Evolutionary conservation across 495 filamentous ascomycete genomes (phyloP).

Genomic region (Aspergillus avenaceus): DNA sequence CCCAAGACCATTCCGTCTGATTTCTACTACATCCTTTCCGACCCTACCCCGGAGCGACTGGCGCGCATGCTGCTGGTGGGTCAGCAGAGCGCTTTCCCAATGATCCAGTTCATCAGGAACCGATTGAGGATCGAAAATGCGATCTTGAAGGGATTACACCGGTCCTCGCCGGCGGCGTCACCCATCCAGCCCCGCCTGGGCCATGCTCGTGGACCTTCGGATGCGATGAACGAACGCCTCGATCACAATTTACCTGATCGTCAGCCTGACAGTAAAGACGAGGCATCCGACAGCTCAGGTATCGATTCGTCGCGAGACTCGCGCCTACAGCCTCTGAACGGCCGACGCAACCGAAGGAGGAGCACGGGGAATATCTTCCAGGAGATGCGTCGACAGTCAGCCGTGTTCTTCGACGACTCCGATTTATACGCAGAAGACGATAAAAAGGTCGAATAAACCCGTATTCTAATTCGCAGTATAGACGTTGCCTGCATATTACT

Average conservation of each 20-base stretch:
- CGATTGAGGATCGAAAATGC: conserved; percentile 75
- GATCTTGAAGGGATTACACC: conserved; percentile 69
- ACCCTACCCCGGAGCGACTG: conserved; percentile 70
- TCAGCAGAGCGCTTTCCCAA: conserved; percentile 81
- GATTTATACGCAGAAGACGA: conserved; percentile 26
- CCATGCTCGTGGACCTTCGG: conserved; percentile 16
- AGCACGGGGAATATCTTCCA: conserved; percentile 47
- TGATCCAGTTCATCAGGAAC: conserved; percentile 85
- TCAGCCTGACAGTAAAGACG: conserved; percentile 18
- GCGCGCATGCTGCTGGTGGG: conserved; percentile 85
- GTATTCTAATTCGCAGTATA: neutral
- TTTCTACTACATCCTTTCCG: conserved; percentile 80
- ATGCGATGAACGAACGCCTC: conserved; percentile 24
- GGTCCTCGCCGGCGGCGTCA: conserved; percentile 37
- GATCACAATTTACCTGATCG: conserved; percentile 32
- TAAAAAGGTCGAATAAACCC: neutral
- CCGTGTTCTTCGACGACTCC: conserved; percentile 59
- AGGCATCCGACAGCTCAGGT: conserved; percentile 17
- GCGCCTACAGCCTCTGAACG: conserved; percentile 20
- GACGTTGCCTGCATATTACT: no score
- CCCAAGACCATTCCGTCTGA: conserved; percentile 71
- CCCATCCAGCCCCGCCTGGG: conserved; percentile 22
- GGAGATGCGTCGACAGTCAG: conserved; percentile 56
- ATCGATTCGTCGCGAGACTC: conserved; percentile 22
- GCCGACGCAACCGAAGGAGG: conserved; percentile 1